phyloP scores from a whole-genome alignment of 257 asterid species.

The Euphrasia confusa region DNA sequence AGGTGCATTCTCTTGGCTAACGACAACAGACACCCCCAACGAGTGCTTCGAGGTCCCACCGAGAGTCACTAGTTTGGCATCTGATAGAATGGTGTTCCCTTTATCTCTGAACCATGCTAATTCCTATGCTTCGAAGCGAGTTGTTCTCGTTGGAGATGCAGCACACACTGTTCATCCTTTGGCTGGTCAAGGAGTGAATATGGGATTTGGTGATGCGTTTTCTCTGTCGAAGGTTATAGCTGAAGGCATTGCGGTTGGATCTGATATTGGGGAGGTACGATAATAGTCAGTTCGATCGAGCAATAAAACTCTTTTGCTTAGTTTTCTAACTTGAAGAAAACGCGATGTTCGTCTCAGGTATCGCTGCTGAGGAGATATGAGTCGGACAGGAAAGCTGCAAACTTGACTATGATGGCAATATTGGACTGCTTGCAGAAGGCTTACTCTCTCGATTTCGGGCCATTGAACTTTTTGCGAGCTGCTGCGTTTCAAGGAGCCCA shows the following conservation, averaged over 20 bases:
- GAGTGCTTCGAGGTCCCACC: constrained; percentile 84
- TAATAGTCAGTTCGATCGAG: not conserved
- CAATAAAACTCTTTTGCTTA: constrained; percentile 1
- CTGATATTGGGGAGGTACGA: constrained; percentile 92
- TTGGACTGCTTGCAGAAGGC: constrained; percentile 95
- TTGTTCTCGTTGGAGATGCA: constrained; percentile 85
- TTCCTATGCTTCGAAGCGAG: constrained; percentile 51
- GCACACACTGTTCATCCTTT: constrained; percentile 98
- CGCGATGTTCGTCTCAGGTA: constrained; percentile 36
- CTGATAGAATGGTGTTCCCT: constrained; percentile 88
- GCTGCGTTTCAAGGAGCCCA: constrained; percentile 89
- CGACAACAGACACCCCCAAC: constrained; percentile 30
- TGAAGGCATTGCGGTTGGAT: constrained; percentile 86
- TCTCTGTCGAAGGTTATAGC: constrained; percentile 70
- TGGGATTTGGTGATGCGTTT: constrained; percentile 89
- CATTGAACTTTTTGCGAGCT: constrained; percentile 69
- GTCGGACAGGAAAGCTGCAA: constrained; percentile 80
- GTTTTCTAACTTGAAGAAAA: not conserved
- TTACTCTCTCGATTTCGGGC: constrained; percentile 78
- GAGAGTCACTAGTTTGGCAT: constrained; percentile 45
- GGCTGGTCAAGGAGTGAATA: constrained; percentile 99
- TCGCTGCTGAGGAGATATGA: constrained; percentile 69
- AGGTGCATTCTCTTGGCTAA: constrained; percentile 57
- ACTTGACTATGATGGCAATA: constrained; percentile 73
- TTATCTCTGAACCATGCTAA: constrained; percentile 86